Evolutionary conservation across 179 eudicot species (phyloP), one percentile per base, ranked within the genome.

Genomic region (Pouteria campechiana): DNA sequence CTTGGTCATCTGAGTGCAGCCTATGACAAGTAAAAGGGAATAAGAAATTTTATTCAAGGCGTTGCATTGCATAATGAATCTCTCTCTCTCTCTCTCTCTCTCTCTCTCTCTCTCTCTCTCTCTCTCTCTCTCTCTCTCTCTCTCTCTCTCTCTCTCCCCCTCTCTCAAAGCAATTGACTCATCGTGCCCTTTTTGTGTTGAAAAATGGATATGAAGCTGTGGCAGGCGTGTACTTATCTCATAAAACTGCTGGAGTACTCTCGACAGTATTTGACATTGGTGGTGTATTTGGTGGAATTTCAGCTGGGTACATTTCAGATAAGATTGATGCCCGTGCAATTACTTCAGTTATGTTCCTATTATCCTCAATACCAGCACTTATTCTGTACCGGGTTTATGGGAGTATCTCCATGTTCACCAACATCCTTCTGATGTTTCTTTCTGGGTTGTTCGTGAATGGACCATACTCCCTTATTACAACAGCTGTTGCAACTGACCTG

Each of bases 401-500:
- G 48, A 76, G 83, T 55, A 56, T 47, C 35, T 81, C 90, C 9
- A 44, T 58, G 72, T 9, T 55, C n/a, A 30, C 36, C 37, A 83
- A 79, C 38, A 57, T 73, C 27, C 16, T 37, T 7, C 55, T 87
- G 58, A 74, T 83, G 84, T 75, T 83, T 46, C 44, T 73, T 34
- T 70, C 84, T 22, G 95, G 97, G 11, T 52, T 64, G 37, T 83
- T 88, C 6, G 92, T 88, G 11, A 88, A 88, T 36, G 97, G 95
- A 29, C 97, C 97, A n/a, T 88, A 88, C 55, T 69, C 97, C 15
- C 81, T 88, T 3, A 88, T 88, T 53, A 78, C 92, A 5, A 84
- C 95, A 2, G 95, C 88, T 13, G 97, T 88, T 46, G 72, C 95
- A 10, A 70, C 97, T 55, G 97, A 88, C 61, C 84, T 88, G 39